Evolutionary conservation across 371 early-diverging fungal genomes (phyloP).

Genomic region (Haplosporangium sp.): DNA sequence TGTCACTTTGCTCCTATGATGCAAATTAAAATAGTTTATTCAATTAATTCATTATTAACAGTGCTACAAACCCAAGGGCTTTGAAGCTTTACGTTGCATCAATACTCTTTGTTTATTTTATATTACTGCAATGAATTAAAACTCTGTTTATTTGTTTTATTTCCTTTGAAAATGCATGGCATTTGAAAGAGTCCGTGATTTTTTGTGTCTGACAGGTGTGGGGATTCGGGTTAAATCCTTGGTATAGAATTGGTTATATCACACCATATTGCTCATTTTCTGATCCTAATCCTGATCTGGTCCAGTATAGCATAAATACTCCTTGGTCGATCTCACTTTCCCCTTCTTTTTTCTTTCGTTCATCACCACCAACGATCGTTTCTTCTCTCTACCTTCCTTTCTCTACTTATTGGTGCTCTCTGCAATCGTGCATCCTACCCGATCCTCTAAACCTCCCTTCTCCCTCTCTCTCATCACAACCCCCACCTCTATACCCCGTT

Average conservation of each 20-base stretch:
- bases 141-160: constrained; percentile 1
- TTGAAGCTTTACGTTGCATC: no score
- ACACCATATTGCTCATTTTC: background rate
- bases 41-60: no score
- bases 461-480: background rate
- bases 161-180: background rate
- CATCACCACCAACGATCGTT: background rate
- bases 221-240: background rate
- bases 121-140: background rate
- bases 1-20: background rate
- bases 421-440: background rate
- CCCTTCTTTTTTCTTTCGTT: background rate
- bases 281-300: constrained; percentile 3
- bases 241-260: background rate
- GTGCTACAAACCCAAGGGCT: no score
- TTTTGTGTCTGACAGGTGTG: background rate
- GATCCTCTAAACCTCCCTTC: background rate
- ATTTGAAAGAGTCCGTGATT: background rate
- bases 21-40: no score
- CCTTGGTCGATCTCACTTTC: background rate
- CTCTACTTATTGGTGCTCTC: background rate
- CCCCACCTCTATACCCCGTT: background rate
- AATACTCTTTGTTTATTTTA: background rate
- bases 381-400: background rate
- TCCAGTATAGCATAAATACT: constrained; percentile 1